Evolutionary conservation across 768 basidiomycete species (phyloP), one percentile per base, ranked within the genome.

Genomic region (Lactifluus piperatus): DNA sequence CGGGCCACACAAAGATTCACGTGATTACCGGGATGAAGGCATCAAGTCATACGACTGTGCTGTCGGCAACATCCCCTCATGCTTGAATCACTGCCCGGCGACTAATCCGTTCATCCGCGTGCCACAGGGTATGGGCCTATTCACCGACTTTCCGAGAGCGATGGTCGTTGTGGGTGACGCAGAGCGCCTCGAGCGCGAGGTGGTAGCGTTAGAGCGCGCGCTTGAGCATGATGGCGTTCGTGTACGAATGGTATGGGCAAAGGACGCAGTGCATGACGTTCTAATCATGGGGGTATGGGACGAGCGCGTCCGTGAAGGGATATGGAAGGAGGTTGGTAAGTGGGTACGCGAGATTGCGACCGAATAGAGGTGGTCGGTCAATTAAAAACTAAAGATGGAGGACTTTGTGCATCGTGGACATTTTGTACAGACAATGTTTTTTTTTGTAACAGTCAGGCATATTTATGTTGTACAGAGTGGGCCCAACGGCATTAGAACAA

Each of bases 141-240:
- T 81, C 65, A 72, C 69, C 26, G 72, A 69, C 30, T 81, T 81
- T 57, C 77, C 80, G 34, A 70, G 68, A 46, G 69, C 75, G 24
- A 68, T 79, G 45, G 69, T 81, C 51, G 73, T 79, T 22, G 72
- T 76, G 32, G 80, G 80, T 4, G 77, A 79, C 60, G 79, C 78
- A 39, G 80, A 81, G 70, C 70, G 79, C 57, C 69, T 80, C 27
- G 78, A 78, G 63, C 68, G 73, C 30, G 79, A 81, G 66, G 76
- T 80, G 22, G 68, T 69, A 52, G 63, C 63, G 39, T 57, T 64
- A 10, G 62, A 62, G 45, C 51, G 57, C 13, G 63, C 56, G 20
- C 43, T 64, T 1, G 61, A 62, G 51, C 41, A 63, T 27, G 63
- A 64, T n/a, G 63, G 61, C n/a, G 63, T 58, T 22, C 61, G 61